Base-by-base conservation (phyloP, 495 filamentous ascomycete genomes). In the Daldinia childiae region DNA sequence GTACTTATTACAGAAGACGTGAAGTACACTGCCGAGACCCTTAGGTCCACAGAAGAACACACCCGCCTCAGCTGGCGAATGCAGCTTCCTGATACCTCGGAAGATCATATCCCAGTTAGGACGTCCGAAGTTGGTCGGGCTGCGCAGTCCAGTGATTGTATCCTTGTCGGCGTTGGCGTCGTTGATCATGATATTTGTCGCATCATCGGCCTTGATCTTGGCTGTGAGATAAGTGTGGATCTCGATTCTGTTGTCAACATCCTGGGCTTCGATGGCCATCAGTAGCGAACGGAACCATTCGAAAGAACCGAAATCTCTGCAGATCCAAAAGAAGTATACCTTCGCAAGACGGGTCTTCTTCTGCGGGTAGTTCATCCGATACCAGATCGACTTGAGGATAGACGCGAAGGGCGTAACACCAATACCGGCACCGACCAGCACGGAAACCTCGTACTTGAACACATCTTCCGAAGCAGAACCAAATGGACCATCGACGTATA, bases 321-420 rank as follows among this genome's bases (percentile, higher is more conserved):
- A 92, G 73, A 93, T 87, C 91, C 91, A 94, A 84, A 93, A 92
- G 81, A 94, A 93, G 82, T 93, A 94, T 34, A 94, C 90, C 78
- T 93, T 94, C 62, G 89, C 83, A 32, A 94, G 83, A 32, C 89
- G 82, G 17, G 90, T 92, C 79, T 88, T 89, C 79, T 91, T 87
- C 77, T 91, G 87, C 12, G 90, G 90, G 78, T 90, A 92, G 83
- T 92, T 92, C 86, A 91, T 91, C n/a, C 90, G 85, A 78, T 93
- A 94, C 91, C 91, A 94, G 78, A 94, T 92, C 62, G 89, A 92
- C 82, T 94, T 94, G 73, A 94, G 79, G 73, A 93, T 91, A 1
- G 90, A 92, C 29, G 91, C 91, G 75, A 92, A 93, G 6, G 89
- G 88, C 29, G 90, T 92, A 7, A 92, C 89, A 78, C 90, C 90